Base-by-base conservation (phyloP, 176 grass and related monocot species). In the Hsuehochloa calcarea region DNA sequence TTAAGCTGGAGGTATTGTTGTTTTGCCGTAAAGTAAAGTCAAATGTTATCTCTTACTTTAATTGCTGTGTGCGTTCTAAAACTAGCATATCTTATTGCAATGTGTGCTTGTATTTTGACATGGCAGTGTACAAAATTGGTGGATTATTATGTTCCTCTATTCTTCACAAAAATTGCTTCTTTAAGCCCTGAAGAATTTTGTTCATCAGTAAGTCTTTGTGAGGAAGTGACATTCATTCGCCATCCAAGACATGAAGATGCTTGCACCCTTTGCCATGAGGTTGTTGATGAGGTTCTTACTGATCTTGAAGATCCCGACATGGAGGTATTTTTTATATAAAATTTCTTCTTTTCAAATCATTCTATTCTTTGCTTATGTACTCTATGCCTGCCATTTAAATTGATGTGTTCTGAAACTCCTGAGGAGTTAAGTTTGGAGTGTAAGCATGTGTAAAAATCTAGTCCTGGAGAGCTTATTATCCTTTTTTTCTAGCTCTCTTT, bases 161-260 rank as follows among this genome's bases (percentile, higher is more conserved):
- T 97, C 41, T 90, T 97, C 79, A 46, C 61, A 64, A 88, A 92
- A 70, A 77, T 97, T 88, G 43, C 83, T 65, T 88, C 83, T 69
- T 84, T 92, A 74, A 90, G 82, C 77, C 89, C 94, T 45, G 91
- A 97, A 50, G 67, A 92, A 49, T 93, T 94, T 62, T 97, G 94
- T 37, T 70, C 75, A 75, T 88, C 89, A 65, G 64, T 68, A n/a
- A 91, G 87, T 87, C 85, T 94, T 65, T 97, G 92, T 76, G 64
- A 43, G 12, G 68, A 80, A 23, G 80, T 72, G 19, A 59, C 60
- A 68, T 29, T 82, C 19, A 65, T 78, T 84, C 70, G 40, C 43
- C 72, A 77, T 46, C 82, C 86, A 82, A 78, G 81, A 70, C 60
- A 74, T 82, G 93, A 91, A 26, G 74, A 91, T 82, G 39, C 88